Conservation (phyloP, 1,284 basidiomycete genomes). For the Trametes polyzona region DNA sequence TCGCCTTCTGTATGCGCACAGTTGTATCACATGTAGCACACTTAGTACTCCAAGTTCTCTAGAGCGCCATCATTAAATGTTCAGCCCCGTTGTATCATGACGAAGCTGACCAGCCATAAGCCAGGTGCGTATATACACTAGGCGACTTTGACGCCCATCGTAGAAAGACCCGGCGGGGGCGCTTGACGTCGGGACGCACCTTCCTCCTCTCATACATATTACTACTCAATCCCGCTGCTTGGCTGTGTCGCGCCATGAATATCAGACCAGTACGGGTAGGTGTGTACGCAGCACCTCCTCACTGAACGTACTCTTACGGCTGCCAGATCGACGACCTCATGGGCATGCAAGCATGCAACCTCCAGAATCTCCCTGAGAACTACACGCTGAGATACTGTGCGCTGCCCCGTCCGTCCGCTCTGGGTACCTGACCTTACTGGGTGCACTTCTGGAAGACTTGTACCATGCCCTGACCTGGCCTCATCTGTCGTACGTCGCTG, state of each 20-base stretch:
- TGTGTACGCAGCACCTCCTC: neutral
- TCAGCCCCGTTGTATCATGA: neutral
- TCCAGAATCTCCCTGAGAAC: constrained; percentile 87
- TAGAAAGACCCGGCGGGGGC: no score
- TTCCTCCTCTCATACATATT: neutral
- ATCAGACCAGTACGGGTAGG: constrained; percentile 60
- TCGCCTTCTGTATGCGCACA: constrained; percentile 17
- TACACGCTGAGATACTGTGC: constrained; percentile 87
- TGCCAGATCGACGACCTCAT: constrained; percentile 68
- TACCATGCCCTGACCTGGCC: constrained; percentile 94
- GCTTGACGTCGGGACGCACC: no score
- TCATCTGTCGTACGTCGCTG: constrained; percentile 91
- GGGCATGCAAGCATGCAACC: constrained; percentile 92
- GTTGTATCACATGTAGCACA: constrained; percentile 20
- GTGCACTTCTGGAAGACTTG: constrained; percentile 61
- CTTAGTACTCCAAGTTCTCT: neutral
- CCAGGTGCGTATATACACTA: neutral
- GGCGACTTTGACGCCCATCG: neutral
- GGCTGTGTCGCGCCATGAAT: constrained; percentile 42
- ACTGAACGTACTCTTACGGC: constrained; percentile 6
- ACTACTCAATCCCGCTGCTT: neutral
- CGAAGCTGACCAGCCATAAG: no score
- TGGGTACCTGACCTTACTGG: neutral
- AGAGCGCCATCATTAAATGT: neutral
- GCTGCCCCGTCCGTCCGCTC: constrained; percentile 34